These are phyloP conservation scores for Cytospora chrysosperma DNA, from an alignment of 2,329 filamentous ascomycete genomes.

Conservation along the genomic window DNA sequence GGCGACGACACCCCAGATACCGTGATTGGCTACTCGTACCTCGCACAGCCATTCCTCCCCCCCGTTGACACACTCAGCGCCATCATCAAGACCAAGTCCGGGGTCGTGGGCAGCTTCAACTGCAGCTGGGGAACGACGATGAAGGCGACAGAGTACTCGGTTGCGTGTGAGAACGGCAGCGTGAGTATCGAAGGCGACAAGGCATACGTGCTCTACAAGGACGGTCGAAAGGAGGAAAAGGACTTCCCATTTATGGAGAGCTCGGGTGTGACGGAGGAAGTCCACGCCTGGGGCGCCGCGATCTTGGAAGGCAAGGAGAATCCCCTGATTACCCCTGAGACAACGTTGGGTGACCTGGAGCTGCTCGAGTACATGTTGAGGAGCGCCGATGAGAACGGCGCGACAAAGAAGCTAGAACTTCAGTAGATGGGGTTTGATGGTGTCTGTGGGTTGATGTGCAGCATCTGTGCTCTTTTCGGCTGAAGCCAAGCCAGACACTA, in stretches of 20 bases:
- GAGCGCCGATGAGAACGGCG: slow-evolving; percentile 46
- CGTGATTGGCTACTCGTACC: slow-evolving; percentile 54
- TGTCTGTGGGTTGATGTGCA: not conserved
- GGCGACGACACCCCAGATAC: slow-evolving; percentile 41
- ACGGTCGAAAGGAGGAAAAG: slow-evolving; percentile 29
- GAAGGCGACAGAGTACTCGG: slow-evolving; percentile 51
- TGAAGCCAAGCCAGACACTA: not conserved
- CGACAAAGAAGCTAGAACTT: slow-evolving; percentile 39
- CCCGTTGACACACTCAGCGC: slow-evolving; percentile 65
- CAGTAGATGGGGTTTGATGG: slow-evolving; percentile 29
- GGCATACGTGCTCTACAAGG: slow-evolving; percentile 25
- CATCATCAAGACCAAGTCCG: slow-evolving; percentile 51
- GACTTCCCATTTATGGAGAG: slow-evolving; percentile 20
- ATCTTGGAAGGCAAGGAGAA: slow-evolving; percentile 48
- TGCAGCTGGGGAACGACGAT: slow-evolving; percentile 58
- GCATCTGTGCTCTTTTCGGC: not conserved
- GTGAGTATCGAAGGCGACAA: slow-evolving; percentile 49
- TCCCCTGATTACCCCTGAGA: slow-evolving; percentile 52
- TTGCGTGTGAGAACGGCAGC: slow-evolving; percentile 58
- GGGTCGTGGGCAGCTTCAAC: slow-evolving; percentile 55
- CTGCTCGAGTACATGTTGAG: slow-evolving; percentile 53
- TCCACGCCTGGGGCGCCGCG: slow-evolving; percentile 59
- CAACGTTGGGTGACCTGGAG: slow-evolving; percentile 61
- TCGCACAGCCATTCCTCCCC: slow-evolving; percentile 53
- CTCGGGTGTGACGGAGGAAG: slow-evolving; percentile 57